Percentiles rank a stretch among this genome's conserved stretches.
phyloP scores from a whole-genome alignment of 2,329 filamentous ascomycete species.

The Blastomyces percursus region DNA sequence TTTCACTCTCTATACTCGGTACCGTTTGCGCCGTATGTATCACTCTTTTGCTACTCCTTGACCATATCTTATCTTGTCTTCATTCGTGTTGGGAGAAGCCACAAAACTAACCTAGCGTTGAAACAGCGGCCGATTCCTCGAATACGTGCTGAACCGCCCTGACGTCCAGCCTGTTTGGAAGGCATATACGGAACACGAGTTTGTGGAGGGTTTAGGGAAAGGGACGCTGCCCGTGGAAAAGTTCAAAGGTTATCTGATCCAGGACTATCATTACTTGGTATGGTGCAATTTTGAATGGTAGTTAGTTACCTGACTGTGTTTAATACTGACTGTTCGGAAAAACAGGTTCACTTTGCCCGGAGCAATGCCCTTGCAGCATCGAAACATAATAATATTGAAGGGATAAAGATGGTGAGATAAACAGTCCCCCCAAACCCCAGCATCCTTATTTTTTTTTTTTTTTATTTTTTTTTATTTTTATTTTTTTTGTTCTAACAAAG shows the following conservation, averaged over 20 bases:
- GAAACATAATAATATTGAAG: constrained; percentile 63
- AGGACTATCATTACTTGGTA: constrained; percentile 85
- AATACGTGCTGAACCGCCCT: constrained; percentile 65
- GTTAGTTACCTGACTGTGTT: constrained; percentile 2
- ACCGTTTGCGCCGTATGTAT: constrained; percentile 46
- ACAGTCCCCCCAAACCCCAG: constrained; percentile 1
- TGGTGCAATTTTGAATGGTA: constrained; percentile 14
- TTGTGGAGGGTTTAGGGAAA: constrained; percentile 64
- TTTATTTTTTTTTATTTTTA: no score
- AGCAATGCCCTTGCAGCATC: constrained; percentile 78
- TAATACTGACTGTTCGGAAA: not conserved
- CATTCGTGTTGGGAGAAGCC: not conserved
- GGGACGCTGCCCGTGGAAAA: constrained; percentile 62
- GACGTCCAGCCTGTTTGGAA: constrained; percentile 68
- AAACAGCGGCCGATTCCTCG: constrained; percentile 63
- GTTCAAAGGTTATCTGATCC: constrained; percentile 81
- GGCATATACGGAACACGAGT: constrained; percentile 67
- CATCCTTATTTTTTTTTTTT: not conserved
- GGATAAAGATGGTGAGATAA: constrained; percentile 55
- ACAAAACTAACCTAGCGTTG: not conserved
- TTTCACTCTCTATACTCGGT: constrained; percentile 52
- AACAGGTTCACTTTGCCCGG: constrained; percentile 70
- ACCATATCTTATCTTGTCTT: not conserved
- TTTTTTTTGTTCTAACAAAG: not conserved
- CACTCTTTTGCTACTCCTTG: not conserved